Conservation (phyloP, 208 protist genomes). For the Lotmaria passim region DNA sequence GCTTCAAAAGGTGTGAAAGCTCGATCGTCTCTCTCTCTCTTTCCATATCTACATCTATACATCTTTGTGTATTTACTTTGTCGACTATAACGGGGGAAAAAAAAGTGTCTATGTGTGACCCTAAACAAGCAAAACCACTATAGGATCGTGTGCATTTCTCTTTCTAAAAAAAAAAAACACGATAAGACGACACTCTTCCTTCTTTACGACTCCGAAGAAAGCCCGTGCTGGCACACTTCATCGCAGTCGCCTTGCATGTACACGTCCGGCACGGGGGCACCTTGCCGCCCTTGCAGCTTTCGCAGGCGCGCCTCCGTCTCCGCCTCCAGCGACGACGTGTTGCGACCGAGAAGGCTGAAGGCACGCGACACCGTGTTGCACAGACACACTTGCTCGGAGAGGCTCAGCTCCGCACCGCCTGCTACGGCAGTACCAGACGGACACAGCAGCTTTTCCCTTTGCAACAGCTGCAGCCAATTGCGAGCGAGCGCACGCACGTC, state of each 20-base stretch:
- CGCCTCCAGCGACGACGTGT: background rate
- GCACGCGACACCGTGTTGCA: conserved; percentile 26
- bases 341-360: background rate
- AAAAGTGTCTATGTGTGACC: too few species aligned
- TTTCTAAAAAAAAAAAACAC: too few species aligned
- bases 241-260: conserved; percentile 29
- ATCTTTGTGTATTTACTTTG: too few species aligned
- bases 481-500: conserved; percentile 14
- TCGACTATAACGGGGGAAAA: too few species aligned
- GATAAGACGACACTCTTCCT: too few species aligned
- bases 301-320: conserved; percentile 14
- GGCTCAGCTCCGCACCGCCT: background rate
- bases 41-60: too few species aligned
- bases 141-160: too few species aligned
- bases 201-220: too few species aligned
- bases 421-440: background rate
- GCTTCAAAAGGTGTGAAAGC: too few species aligned
- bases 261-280: conserved; percentile 7
- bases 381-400: conserved; percentile 22
- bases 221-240: conserved; percentile 15
- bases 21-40: too few species aligned
- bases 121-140: too few species aligned
- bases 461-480: conserved; percentile 24
- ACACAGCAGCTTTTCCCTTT: conserved; percentile 10
- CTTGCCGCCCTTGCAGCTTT: conserved; percentile 11